phyloP scores from a whole-genome alignment of 805 yeast genomes.

The Wilhelminamyces savonicus region DNA sequence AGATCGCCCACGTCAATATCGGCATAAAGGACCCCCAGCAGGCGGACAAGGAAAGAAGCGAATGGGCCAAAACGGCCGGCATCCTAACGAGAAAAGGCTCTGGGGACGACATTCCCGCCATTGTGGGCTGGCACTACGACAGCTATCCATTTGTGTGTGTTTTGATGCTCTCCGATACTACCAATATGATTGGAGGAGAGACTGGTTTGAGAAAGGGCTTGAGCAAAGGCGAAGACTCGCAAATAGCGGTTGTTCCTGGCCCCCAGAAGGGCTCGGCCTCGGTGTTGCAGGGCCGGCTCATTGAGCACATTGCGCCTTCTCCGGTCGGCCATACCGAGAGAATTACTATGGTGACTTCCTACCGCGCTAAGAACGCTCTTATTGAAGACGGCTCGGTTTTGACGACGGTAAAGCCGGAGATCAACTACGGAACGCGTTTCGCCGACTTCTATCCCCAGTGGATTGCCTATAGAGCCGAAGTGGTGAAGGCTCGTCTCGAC shows the following conservation, averaged over 20 bases:
- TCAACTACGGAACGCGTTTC: constrained; percentile 28
- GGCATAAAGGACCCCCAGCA: constrained; percentile 35
- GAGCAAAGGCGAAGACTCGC: too few species aligned
- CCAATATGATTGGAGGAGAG: constrained; percentile 56
- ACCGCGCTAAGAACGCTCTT: constrained; percentile 25
- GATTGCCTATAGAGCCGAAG: constrained; percentile 24
- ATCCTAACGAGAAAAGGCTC: too few species aligned
- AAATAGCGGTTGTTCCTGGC: constrained; percentile 21
- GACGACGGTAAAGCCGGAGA: constrained; percentile 33
- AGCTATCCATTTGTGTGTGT: constrained; percentile 64
- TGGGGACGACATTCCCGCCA: constrained; percentile 42
- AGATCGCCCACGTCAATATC: constrained; percentile 48
- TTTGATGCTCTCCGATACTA: constrained; percentile 54
- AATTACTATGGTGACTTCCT: constrained; percentile 38
- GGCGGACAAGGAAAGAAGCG: constrained; percentile 23
- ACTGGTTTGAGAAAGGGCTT: constrained; percentile 48
- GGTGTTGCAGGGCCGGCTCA: constrained; percentile 40
- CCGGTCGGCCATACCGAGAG: constrained; percentile 31
- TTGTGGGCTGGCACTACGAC: constrained; percentile 60
- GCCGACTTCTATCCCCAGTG: constrained; percentile 32
- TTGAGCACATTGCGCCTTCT: constrained; percentile 39
- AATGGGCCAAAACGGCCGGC: constrained; percentile 2
- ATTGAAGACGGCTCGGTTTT: constrained; percentile 26
- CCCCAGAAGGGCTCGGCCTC: constrained; percentile 48
- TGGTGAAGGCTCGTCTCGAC: constrained; percentile 19